Base-by-base conservation (phyloP, 2,329 filamentous ascomycete species). In the Cladosporium sp. region DNA sequence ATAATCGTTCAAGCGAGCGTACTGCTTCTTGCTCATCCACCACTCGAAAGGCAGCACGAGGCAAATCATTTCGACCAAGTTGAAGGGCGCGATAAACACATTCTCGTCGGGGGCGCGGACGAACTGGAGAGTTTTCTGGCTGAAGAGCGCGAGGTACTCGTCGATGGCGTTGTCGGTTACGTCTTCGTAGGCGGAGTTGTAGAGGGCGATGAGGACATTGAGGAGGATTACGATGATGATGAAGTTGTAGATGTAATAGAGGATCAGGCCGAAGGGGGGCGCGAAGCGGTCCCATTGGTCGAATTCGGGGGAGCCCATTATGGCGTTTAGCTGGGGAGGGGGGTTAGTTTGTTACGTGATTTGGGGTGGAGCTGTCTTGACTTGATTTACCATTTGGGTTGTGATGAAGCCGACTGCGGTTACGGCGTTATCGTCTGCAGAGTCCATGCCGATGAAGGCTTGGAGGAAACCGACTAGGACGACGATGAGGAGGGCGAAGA, bases 161-260 rank as follows among this genome's bases (percentile, higher is more conserved):
- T 98, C 93, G 57, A 89, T 86, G 4, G 93, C 90, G 63, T 98
- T 86, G 39, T 87, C 84, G 61, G 91, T 94, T 53, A 96, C 94
- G 67, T 95, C 90, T 63, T 94, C 87, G 66, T 98, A 97, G 2
- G 93, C 90, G 40, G 85, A 92, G 71, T 97, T 97, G 75, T 96
- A 98, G 6, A 98, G 81, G 0, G 93, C 93, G 64, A 98, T 97
- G 51, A 98, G 82, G 60, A 98, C 89, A 67, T 98, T 98, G 58
- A 98, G 81, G 20, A 97, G 76, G 50, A 98, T 78, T 56, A 93
- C 91, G 86, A 95, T 96, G 62, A 98, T 87, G 33, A 97, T 84
- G 63, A 98, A 98, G 15, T 92, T 95, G 69, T 96, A 98, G 65
- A 94, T 81, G 73, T 98, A 98, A 74, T 98, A 98, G 8, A 98